These are phyloP conservation scores for Kondoa subrosea DNA, from an alignment of 768 basidiomycete species.

Conservation along the genomic window DNA sequence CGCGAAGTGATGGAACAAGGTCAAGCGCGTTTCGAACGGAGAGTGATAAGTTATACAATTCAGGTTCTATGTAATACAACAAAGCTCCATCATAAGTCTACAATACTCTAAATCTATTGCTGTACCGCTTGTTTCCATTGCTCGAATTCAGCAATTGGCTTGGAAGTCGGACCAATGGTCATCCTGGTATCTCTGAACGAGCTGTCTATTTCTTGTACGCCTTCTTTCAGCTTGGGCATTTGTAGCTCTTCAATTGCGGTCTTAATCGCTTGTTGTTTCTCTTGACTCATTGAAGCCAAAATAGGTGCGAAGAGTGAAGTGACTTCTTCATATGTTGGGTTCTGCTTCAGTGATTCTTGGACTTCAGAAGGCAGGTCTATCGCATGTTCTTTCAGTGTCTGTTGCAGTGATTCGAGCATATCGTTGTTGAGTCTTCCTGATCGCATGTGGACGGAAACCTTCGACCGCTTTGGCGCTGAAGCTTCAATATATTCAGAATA, in stretches of 20 bases:
- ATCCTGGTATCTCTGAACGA: not conserved
- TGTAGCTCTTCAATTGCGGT: not conserved
- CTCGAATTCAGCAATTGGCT: not conserved
- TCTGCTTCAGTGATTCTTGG: not conserved
- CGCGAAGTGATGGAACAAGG: too few species aligned
- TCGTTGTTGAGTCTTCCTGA: constrained; percentile 47
- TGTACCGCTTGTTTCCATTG: not conserved
- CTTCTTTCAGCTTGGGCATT: not conserved
- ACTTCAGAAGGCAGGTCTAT: not conserved
- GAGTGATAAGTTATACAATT: too few species aligned
- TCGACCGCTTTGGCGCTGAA: constrained; percentile 51
- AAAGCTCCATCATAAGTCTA: too few species aligned
- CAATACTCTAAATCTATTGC: too few species aligned
- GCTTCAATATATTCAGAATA: constrained; percentile 54
- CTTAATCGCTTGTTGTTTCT: not conserved
- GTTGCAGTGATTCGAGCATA: constrained; percentile 34
- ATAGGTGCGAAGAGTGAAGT: not conserved
- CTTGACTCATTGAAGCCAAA: not conserved
- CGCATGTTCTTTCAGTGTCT: not conserved
- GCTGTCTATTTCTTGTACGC: not conserved
- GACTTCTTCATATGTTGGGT: not conserved
- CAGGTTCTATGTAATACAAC: not conserved
- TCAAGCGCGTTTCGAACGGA: too few species aligned
- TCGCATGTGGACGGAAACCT: constrained; percentile 64
- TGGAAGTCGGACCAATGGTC: not conserved